A percentile compares a stretch with the other conserved stretches of the same genome.
These are phyloP conservation scores for Auricularia sp. DNA, from an alignment of 768 basidiomycete genomes.

Conservation along the genomic window DNA sequence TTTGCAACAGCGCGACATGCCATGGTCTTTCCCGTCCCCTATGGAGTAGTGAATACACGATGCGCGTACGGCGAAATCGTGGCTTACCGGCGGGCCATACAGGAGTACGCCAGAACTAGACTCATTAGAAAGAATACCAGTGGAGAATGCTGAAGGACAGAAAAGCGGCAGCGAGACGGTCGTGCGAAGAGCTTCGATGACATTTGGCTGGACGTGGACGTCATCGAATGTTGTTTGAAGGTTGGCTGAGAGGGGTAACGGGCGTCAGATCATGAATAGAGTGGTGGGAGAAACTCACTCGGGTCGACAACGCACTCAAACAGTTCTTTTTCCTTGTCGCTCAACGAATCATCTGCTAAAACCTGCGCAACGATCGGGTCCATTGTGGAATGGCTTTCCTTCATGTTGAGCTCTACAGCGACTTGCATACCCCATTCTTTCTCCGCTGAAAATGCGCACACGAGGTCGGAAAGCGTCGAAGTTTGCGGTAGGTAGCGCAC, in stretches of 20 bases:
- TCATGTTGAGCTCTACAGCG: slow-evolving; percentile 1
- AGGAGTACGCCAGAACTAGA: slow-evolving; percentile 26
- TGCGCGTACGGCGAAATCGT: not conserved
- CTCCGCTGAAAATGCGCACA: not conserved
- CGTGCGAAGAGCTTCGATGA: slow-evolving; percentile 29
- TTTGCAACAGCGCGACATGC: slow-evolving; percentile 27
- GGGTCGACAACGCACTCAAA: slow-evolving; percentile 30
- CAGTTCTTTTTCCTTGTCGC: slow-evolving; percentile 26
- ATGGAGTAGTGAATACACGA: not conserved
- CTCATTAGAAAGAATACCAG: slow-evolving; percentile 25
- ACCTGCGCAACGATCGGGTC: slow-evolving; percentile 10
- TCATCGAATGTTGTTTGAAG: slow-evolving; percentile 23
- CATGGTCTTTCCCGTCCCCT: slow-evolving; percentile 27
- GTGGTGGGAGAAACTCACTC: not conserved
- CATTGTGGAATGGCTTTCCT: not conserved
- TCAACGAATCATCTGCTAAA: slow-evolving; percentile 22
- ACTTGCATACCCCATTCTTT: not conserved
- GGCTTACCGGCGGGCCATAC: slow-evolving; percentile 22
- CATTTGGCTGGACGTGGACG: slow-evolving; percentile 27
- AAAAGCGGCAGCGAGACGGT: slow-evolving; percentile 29
- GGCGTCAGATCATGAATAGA: not conserved
- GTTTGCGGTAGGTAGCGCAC: slow-evolving; percentile 4
- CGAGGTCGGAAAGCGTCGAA: not conserved
- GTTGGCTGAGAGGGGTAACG: not conserved
- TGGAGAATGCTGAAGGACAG: slow-evolving; percentile 26